A percentile compares a stretch with the other conserved stretches of the same genome.
Conservation (phyloP, 805 yeast genomes). For the Teunomyces gatunensis region DNA sequence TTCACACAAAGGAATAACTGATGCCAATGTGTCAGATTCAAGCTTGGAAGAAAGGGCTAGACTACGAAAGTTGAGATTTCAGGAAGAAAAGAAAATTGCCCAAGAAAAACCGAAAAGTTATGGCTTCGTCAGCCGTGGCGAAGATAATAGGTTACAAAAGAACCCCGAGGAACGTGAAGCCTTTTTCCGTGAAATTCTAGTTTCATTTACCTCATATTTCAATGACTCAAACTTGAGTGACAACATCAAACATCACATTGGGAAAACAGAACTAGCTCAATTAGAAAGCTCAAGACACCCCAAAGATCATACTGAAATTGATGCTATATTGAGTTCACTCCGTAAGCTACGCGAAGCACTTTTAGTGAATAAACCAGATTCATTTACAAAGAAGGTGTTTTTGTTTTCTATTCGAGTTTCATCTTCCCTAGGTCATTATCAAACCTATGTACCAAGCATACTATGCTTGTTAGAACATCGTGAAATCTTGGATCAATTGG, state of each 20-base stretch:
- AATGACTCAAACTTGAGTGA: conserved; percentile 12
- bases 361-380: conserved; percentile 33
- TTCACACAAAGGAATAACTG: background rate
- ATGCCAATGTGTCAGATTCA: background rate
- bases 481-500: conserved; percentile 14
- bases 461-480: conserved; percentile 34
- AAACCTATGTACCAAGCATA: conserved; percentile 56
- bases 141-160: conserved; percentile 46
- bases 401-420: conserved; percentile 47
- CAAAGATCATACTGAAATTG: conserved; percentile 13
- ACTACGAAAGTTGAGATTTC: background rate
- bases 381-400: conserved; percentile 45
- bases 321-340: conserved; percentile 27
- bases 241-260: conserved; percentile 9
- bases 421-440: conserved; percentile 46
- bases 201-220: conserved; percentile 30
- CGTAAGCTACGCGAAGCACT: conserved; percentile 59
- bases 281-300: background rate
- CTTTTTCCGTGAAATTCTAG: conserved; percentile 38
- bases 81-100: background rate
- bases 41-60: background rate
- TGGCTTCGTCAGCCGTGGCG: conserved; percentile 63
- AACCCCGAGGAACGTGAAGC: conserved; percentile 41
- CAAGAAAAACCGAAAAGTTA: conserved; percentile 22
- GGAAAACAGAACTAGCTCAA: conserved; percentile 6